phyloP scores from a whole-genome alignment of 768 basidiomycete species.

The Boletus barrowsii region DNA sequence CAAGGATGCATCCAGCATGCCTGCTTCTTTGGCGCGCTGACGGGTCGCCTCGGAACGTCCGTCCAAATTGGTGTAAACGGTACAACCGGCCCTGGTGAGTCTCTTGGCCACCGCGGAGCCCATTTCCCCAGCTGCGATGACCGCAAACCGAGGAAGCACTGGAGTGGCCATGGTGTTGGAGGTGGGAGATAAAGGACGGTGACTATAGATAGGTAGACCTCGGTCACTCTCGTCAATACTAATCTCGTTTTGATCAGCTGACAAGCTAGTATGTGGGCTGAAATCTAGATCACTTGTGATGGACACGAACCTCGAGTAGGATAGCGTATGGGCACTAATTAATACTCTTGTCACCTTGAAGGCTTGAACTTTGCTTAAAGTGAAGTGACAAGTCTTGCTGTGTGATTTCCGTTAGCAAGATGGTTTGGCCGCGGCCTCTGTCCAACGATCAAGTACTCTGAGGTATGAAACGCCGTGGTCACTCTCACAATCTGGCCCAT shows the following conservation, averaged over 20 bases:
- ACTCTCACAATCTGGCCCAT: too few species aligned
- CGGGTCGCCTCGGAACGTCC: slow-evolving; percentile 51
- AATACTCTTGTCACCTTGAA: not conserved
- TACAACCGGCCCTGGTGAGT: slow-evolving; percentile 45
- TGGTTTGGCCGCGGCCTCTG: slow-evolving; percentile 1
- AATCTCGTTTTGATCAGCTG: too few species aligned
- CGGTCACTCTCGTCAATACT: slow-evolving; percentile 5
- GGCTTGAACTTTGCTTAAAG: too few species aligned
- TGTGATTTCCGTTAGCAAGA: not conserved
- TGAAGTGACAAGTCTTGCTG: too few species aligned
- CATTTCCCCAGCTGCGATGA: slow-evolving; percentile 60
- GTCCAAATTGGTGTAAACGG: slow-evolving; percentile 53
- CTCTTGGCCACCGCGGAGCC: slow-evolving; percentile 52
- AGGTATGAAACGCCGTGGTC: too few species aligned
- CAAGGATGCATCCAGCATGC: slow-evolving; percentile 44
- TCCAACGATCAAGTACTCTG: too few species aligned
- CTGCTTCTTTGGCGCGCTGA: slow-evolving; percentile 48
- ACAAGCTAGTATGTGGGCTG: slow-evolving; percentile 3
- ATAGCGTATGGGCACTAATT: not conserved
- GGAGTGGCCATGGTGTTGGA: slow-evolving; percentile 14
- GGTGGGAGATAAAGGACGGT: slow-evolving; percentile 3
- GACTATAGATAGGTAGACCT: slow-evolving; percentile 13
- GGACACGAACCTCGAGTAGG: slow-evolving; percentile 5
- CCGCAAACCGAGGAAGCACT: slow-evolving; percentile 34
- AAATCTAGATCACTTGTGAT: slow-evolving; percentile 17